phyloP scores from a whole-genome alignment of 192 early-diverging fungal species.

The Anaeromyces robustus region DNA sequence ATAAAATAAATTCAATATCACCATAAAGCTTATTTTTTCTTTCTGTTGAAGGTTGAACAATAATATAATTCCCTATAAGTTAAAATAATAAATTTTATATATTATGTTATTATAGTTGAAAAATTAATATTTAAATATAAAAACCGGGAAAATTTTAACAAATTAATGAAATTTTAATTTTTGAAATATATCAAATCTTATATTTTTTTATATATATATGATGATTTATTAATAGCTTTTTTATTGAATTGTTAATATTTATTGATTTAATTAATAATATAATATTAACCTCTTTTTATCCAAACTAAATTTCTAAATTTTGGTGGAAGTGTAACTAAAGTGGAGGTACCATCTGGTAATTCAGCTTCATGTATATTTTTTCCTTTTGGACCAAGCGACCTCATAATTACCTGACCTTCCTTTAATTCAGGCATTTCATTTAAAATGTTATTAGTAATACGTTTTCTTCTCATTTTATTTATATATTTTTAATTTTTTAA shows the following conservation, averaged over 20 bases:
- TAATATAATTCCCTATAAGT: conserved; percentile 39
- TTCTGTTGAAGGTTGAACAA: conserved; percentile 40
- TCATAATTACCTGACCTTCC: conserved; percentile 16
- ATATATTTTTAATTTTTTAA: conserved; percentile 8
- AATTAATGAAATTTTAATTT: too few relatives aligned
- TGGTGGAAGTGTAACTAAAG: conserved; percentile 55
- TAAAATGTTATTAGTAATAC: not conserved
- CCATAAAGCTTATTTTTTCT: conserved; percentile 54
- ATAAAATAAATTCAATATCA: conserved; percentile 57
- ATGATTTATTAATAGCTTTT: too few relatives aligned
- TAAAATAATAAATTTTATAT: not conserved
- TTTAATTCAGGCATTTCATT: conserved; percentile 10
- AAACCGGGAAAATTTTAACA: too few relatives aligned
- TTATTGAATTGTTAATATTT: too few relatives aligned
- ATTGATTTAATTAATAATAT: too few relatives aligned
- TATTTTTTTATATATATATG: too few relatives aligned
- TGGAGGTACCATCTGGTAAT: conserved; percentile 26
- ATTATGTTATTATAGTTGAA: too few relatives aligned
- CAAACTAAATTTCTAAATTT: conserved; percentile 66
- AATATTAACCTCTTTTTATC: conserved; percentile 57
- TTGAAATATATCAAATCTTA: too few relatives aligned
- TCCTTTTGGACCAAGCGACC: conserved; percentile 47
- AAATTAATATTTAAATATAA: too few relatives aligned
- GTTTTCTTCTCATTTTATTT: conserved; percentile 29
- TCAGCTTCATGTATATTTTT: conserved; percentile 58